Conservation (phyloP, 2,329 filamentous ascomycete species). For the Apiospora phragmitis region DNA sequence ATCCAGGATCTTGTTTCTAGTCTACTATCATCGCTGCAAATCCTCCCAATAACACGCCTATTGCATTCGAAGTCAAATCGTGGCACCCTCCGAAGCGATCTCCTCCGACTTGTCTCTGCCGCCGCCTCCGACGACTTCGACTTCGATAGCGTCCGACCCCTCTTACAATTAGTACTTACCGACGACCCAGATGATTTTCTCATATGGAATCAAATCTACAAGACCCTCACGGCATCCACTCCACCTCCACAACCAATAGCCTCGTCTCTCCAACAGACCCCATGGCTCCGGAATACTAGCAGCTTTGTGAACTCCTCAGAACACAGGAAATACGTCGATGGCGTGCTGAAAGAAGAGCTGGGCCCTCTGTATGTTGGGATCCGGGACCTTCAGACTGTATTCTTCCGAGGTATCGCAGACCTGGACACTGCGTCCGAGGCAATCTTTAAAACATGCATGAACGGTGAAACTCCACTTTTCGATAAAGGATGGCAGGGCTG, state of each 20-base stretch:
- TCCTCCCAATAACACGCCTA: constrained; percentile 15
- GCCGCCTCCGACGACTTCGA: constrained; percentile 13
- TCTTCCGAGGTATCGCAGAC: constrained; percentile 29
- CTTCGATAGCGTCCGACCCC: constrained; percentile 27
- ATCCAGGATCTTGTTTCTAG: constrained; percentile 22
- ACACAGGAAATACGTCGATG: constrained; percentile 30
- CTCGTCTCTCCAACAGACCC: constrained; percentile 25
- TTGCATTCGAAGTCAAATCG: not conserved
- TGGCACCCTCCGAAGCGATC: too few species aligned
- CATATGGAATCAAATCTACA: constrained; percentile 23
- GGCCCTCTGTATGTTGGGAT: constrained; percentile 32
- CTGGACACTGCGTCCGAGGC: constrained; percentile 30
- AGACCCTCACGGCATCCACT: not conserved
- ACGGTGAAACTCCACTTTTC: constrained; percentile 21
- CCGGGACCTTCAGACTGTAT: constrained; percentile 28
- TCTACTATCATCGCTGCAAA: constrained; percentile 25
- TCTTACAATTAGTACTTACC: constrained; percentile 27
- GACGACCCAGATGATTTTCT: constrained; percentile 22
- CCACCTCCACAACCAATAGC: not conserved
- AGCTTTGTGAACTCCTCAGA: constrained; percentile 37
- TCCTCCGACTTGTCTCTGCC: constrained; percentile 18
- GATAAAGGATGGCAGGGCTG: constrained; percentile 17
- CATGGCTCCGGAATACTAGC: constrained; percentile 25
- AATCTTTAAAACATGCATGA: constrained; percentile 32
- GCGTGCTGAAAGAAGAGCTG: constrained; percentile 34